These are phyloP conservation scores for Leishmania lainsoni DNA, from an alignment of 208 protist species.

Conservation along the genomic window DNA sequence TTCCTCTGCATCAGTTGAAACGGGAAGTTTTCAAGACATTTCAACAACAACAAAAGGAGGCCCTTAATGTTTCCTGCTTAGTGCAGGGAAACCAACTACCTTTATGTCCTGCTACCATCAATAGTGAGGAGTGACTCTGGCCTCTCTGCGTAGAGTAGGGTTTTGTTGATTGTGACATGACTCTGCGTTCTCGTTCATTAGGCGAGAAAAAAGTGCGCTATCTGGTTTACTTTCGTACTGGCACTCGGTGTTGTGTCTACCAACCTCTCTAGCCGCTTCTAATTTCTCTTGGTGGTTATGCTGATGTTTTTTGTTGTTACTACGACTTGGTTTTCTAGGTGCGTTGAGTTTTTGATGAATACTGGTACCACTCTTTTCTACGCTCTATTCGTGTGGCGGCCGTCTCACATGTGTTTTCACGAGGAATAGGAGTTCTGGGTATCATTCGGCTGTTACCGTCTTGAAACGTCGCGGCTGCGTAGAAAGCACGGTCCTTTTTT, in stretches of 20 bases:
- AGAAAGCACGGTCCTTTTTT: not conserved
- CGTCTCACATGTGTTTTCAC: not conserved
- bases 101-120: not conserved
- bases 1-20: not conserved
- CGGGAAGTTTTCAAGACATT: not conserved
- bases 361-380: not conserved
- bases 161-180: not conserved
- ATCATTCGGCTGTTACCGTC: not conserved
- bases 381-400: not conserved
- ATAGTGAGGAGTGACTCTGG: not conserved
- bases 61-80: no score
- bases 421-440: not conserved
- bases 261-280: not conserved
- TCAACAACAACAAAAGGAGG: not conserved
- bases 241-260: not conserved
- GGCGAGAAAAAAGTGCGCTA: not conserved
- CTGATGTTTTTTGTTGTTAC: not conserved
- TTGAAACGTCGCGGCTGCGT: not conserved
- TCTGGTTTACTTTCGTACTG: not conserved
- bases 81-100: not conserved
- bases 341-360: not conserved
- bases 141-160: not conserved
- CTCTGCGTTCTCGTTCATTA: no score
- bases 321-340: no score
- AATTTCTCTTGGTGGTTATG: not conserved